Percentiles rank a stretch among this genome's conserved stretches.
These are phyloP conservation scores for Coemansia sp. DNA, from an alignment of 192 early-diverging fungal species.

Conservation along the genomic window DNA sequence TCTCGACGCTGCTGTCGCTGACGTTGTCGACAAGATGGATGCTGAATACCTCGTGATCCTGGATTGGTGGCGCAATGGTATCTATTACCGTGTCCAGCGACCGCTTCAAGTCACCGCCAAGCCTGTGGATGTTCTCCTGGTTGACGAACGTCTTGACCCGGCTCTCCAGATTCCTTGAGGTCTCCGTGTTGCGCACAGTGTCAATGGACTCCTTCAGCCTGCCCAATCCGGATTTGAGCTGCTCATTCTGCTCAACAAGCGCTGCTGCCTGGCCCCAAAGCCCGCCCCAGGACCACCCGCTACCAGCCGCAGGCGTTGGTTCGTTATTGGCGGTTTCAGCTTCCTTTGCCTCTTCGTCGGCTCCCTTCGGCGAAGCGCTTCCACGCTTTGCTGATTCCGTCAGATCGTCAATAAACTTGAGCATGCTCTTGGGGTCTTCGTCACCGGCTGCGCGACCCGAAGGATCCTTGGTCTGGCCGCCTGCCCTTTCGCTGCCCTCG, in stretches of 20 bases:
- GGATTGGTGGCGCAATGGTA: constrained; percentile 56
- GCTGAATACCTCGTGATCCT: constrained; percentile 51
- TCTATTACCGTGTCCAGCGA: constrained; percentile 54
- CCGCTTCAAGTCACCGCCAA: constrained; percentile 46
- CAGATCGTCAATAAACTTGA: constrained; percentile 54
- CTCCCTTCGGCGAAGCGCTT: constrained; percentile 14
- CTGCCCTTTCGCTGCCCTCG: constrained; percentile 7
- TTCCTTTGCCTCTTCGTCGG: constrained; percentile 1
- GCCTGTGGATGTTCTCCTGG: constrained; percentile 43
- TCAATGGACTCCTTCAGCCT: constrained; percentile 49
- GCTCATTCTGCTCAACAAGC: constrained; percentile 49
- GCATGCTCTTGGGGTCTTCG: constrained; percentile 43
- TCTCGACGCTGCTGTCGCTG: constrained; percentile 31
- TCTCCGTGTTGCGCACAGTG: constrained; percentile 45
- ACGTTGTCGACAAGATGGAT: constrained; percentile 46
- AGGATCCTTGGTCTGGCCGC: neutral
- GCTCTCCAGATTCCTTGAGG: constrained; percentile 33
- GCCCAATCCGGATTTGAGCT: constrained; percentile 47
- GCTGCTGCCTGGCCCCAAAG: constrained; percentile 53
- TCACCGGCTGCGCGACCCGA: neutral
- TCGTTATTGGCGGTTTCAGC: neutral
- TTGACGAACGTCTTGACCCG: constrained; percentile 42
- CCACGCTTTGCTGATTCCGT: constrained; percentile 53
- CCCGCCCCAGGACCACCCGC: constrained; percentile 54
- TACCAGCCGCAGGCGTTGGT: neutral